Conservation (phyloP, 345 rosid genomes). For the Citrus maxima region DNA sequence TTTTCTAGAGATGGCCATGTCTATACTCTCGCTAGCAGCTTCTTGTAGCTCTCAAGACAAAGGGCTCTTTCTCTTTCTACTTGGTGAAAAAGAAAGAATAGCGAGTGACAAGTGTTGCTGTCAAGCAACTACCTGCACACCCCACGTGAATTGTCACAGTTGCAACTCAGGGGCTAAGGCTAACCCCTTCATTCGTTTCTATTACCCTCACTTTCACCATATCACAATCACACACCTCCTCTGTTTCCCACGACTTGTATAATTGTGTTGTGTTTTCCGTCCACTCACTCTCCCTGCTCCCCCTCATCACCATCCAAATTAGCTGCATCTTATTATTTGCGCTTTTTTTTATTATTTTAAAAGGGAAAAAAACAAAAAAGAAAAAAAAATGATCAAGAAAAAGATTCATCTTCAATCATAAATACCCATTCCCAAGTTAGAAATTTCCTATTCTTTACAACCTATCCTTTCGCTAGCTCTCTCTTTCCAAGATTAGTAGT, state of each 20-base stretch:
- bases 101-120: constrained; percentile 29
- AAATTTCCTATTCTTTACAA: neutral
- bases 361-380: neutral
- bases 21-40: constrained; percentile 6
- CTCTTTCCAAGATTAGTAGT: neutral
- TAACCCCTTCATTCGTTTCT: neutral
- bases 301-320: neutral
- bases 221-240: constrained; percentile 12
- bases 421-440: neutral
- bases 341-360: neutral
- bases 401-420: neutral
- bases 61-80: constrained; percentile 8
- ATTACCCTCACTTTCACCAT: constrained; percentile 20
- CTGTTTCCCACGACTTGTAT: constrained; percentile 11
- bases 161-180: neutral
- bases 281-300: constrained; percentile 11
- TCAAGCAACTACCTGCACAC: constrained; percentile 33
- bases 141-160: constrained; percentile 45
- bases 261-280: neutral
- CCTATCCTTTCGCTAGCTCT: neutral
- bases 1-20: constrained; percentile 31
- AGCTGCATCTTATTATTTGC: neutral
- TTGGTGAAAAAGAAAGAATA: neutral
- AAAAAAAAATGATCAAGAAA: no score
- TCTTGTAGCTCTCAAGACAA: neutral